These are phyloP conservation scores for Chaetomidium leptoderma DNA, from an alignment of 495 filamentous ascomycete species.

Conservation along the genomic window DNA sequence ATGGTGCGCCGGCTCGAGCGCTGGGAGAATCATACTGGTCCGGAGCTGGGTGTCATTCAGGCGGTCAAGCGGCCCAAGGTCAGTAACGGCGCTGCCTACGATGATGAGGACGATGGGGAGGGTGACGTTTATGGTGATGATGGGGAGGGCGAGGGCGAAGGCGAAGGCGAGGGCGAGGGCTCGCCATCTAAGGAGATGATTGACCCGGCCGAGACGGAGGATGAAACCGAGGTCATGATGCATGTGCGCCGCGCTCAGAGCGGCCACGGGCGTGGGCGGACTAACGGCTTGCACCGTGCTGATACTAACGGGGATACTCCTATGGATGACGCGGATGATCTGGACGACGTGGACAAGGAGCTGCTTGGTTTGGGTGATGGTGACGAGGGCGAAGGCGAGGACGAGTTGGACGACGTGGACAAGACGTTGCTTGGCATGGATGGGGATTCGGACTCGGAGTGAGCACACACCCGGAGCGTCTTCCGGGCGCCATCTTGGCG, in stretches of 20 bases:
- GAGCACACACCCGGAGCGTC: background rate
- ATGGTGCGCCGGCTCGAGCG: constrained; percentile 64
- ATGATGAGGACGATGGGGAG: constrained; percentile 26
- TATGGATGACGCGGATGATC: constrained; percentile 47
- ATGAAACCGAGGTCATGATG: constrained; percentile 28
- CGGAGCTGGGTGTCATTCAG: constrained; percentile 43
- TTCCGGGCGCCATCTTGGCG: too few species aligned
- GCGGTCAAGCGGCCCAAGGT: constrained; percentile 38
- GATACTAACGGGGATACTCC: constrained; percentile 35
- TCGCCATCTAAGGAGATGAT: constrained; percentile 26
- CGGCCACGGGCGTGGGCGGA: constrained; percentile 10
- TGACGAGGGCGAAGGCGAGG: constrained; percentile 30
- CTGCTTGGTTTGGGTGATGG: constrained; percentile 33
- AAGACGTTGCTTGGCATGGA: constrained; percentile 48
- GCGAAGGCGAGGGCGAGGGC: constrained; percentile 35
- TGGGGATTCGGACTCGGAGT: constrained; percentile 44
- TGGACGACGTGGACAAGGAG: constrained; percentile 31
- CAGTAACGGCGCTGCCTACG: constrained; percentile 21
- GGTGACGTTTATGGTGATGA: constrained; percentile 31
- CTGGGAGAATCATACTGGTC: constrained; percentile 58
- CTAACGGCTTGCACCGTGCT: constrained; percentile 17
- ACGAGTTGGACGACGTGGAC: constrained; percentile 52
- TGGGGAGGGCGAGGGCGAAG: constrained; percentile 31
- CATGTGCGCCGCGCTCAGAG: constrained; percentile 5
- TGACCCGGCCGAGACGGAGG: constrained; percentile 35